Evolutionary conservation across 2,329 filamentous ascomycete species (phyloP).

Genomic region (Fusarium sp.): DNA sequence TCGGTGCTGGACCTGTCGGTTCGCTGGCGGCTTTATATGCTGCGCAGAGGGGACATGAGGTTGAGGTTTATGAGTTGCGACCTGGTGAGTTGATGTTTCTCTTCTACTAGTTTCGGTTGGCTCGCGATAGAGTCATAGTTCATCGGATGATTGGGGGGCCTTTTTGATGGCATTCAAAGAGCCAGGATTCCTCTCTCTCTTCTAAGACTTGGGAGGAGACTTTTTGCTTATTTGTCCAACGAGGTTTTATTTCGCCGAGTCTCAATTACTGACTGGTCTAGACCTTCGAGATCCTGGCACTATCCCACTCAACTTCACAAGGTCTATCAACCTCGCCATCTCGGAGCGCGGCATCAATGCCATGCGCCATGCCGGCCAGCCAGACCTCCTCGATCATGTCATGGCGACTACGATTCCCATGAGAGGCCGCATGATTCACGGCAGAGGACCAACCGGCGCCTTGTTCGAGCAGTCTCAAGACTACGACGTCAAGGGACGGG

Average conservation of each 20-base stretch:
- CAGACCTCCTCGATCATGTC: constrained; percentile 78
- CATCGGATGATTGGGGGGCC: background rate
- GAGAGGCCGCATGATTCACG: constrained; percentile 96
- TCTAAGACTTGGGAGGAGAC: background rate
- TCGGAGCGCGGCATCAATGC: constrained; percentile 95
- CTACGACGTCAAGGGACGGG: constrained; percentile 90
- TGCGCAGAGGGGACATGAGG: constrained; percentile 85
- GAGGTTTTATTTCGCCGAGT: constrained; percentile 8
- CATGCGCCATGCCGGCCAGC: constrained; percentile 76
- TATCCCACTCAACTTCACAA: constrained; percentile 92
- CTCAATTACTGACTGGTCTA: constrained; percentile 54
- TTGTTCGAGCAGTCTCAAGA: constrained; percentile 86
- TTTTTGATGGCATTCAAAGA: background rate
- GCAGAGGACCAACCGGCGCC: constrained; percentile 70
- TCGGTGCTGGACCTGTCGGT: constrained; percentile 94
- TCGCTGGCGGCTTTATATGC: constrained; percentile 93
- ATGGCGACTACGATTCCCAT: constrained; percentile 88
- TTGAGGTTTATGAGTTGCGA: constrained; percentile 94
- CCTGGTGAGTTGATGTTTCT: constrained; percentile 72
- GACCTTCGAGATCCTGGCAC: constrained; percentile 88
- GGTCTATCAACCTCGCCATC: constrained; percentile 96
- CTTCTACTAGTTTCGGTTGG: background rate
- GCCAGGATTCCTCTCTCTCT: background rate
- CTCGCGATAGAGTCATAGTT: constrained; percentile 9
- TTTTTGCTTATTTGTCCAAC: background rate